Percentiles rank a stretch among this genome's conserved stretches.
Conservation (phyloP, 2,329 filamentous ascomycete genomes). For the Akanthomyces muscarius region DNA sequence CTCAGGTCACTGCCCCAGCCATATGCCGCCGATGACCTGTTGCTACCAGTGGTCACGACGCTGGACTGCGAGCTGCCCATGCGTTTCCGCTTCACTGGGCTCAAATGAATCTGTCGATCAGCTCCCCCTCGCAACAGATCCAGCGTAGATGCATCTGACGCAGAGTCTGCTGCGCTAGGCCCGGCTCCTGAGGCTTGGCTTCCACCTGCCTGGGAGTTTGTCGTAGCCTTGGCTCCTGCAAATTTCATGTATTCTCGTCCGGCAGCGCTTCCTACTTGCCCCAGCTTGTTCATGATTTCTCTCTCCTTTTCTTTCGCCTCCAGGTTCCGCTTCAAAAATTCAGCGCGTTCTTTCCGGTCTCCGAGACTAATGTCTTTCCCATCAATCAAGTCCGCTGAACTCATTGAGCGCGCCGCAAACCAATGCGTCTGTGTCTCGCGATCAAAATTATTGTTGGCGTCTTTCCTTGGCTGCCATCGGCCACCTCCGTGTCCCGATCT, state of each 20-base stretch:
- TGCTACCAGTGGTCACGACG: conserved; percentile 26
- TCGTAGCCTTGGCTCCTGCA: conserved; percentile 23
- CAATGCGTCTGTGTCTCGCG: conserved; percentile 53
- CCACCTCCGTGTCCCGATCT: conserved; percentile 21
- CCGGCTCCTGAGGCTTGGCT: conserved; percentile 17
- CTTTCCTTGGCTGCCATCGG: conserved; percentile 24
- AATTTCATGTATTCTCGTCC: conserved; percentile 67
- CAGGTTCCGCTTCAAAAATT: conserved; percentile 61
- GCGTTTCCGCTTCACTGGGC: conserved; percentile 60
- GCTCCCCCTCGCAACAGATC: conserved; percentile 27
- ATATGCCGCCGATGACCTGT: conserved; percentile 28
- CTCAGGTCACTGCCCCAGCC: conserved; percentile 57
- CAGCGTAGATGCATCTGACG: conserved; percentile 39
- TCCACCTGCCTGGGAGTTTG: not conserved
- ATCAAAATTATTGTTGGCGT: conserved; percentile 48
- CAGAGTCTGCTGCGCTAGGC: conserved; percentile 26
- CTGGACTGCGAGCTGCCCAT: conserved; percentile 43
- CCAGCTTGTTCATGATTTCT: conserved; percentile 66
- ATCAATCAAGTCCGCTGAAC: conserved; percentile 61
- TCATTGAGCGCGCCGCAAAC: conserved; percentile 49
- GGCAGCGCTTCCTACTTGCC: conserved; percentile 58
- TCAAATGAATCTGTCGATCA: conserved; percentile 49
- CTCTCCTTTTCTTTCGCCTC: conserved; percentile 67
- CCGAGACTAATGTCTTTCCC: conserved; percentile 55
- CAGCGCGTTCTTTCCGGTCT: conserved; percentile 59